Percentiles rank a stretch among this genome's conserved stretches.
phyloP scores from a whole-genome alignment of 1,139 yeast genomes.

The Yamadazyma buinensis region DNA sequence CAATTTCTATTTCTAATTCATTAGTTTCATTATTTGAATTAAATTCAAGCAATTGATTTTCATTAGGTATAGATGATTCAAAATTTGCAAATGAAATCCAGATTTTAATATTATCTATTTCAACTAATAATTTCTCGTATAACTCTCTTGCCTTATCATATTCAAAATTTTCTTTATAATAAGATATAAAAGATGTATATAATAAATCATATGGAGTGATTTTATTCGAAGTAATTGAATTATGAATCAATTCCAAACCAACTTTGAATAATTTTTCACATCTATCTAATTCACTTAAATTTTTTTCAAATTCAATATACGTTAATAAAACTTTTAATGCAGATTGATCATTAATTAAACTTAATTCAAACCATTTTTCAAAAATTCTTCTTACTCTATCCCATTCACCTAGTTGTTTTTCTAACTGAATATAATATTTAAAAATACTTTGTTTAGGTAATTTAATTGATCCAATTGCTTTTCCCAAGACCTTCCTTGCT shows the following conservation, averaged over 20 bases:
- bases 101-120: conserved; percentile 30
- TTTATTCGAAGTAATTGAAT: conserved; percentile 10
- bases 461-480: conserved; percentile 56
- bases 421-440: conserved; percentile 59
- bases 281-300: conserved; percentile 67
- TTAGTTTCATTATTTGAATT: conserved; percentile 42
- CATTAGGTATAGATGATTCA: conserved; percentile 65
- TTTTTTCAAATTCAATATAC: conserved; percentile 66
- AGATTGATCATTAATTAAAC: conserved; percentile 44
- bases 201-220: conserved; percentile 21
- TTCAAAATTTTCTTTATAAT: conserved; percentile 55
- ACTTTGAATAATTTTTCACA: conserved; percentile 58
- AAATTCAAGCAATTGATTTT: conserved; percentile 42
- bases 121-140: conserved; percentile 41
- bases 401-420: conserved; percentile 60
- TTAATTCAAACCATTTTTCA: conserved; percentile 60
- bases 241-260: conserved; percentile 29
- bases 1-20: conserved; percentile 49
- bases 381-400: conserved; percentile 74
- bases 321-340: conserved; percentile 28
- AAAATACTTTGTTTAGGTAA: conserved; percentile 51
- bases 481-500: conserved; percentile 73
- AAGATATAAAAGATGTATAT: conserved; percentile 53
- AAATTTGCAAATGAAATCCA: conserved; percentile 74
- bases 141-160: conserved; percentile 55